A percentile compares a stretch with the other conserved stretches of the same genome.
Evolutionary conservation across 129 eudicot species (phyloP).

Genomic region (Centrapalus pauciflorus): DNA sequence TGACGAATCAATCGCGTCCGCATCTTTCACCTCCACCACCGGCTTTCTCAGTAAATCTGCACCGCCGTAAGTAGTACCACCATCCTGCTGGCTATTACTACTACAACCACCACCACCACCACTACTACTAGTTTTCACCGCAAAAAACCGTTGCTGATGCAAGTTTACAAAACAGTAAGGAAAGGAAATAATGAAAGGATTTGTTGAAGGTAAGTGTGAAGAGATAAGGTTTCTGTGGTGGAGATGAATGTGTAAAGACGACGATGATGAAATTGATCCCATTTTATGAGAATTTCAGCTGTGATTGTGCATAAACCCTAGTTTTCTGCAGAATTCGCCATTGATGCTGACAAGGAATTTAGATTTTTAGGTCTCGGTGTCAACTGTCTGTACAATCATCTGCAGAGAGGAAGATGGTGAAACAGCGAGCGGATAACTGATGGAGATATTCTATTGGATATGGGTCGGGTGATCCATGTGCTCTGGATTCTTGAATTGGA

Average conservation of each 20-base stretch:
- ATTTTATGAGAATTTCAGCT: background rate
- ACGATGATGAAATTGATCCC: constrained; percentile 23
- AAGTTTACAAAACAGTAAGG: constrained; percentile 17
- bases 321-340: constrained; percentile 8
- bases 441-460: constrained; percentile 13
- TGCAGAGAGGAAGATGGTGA: background rate
- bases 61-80: constrained; percentile 16
- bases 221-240: constrained; percentile 50
- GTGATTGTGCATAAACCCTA: constrained; percentile 14
- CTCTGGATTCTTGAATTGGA: background rate
- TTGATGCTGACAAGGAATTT: constrained; percentile 18
- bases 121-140: constrained; percentile 34
- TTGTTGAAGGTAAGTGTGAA: constrained; percentile 28
- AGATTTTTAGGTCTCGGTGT: constrained; percentile 8
- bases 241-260: constrained; percentile 20
- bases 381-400: constrained; percentile 3
- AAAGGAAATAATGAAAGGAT: constrained; percentile 26
- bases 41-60: constrained; percentile 69
- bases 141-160: constrained; percentile 13
- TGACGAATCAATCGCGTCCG: constrained; percentile 3
- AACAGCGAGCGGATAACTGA: constrained; percentile 22
- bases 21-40: constrained; percentile 28
- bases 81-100: constrained; percentile 33
- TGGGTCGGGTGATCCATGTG: constrained; percentile 13
- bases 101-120: constrained; percentile 10